Percentiles rank a stretch among this genome's conserved stretches.
phyloP scores from a whole-genome alignment of 768 basidiomycete species.

The Lepiota venenata region DNA sequence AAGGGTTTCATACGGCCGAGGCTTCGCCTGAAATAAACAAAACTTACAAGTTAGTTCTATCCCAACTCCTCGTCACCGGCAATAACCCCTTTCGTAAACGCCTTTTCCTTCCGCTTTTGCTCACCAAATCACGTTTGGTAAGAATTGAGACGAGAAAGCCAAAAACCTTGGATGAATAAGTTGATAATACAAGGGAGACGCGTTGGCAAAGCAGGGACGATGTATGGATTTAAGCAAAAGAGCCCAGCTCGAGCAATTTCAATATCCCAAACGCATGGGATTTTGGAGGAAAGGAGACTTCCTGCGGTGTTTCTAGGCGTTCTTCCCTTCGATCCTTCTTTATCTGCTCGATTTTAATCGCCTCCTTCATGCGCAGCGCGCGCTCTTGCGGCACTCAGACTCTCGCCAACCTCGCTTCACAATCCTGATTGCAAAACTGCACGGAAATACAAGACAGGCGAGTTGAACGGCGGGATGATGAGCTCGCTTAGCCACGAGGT shows the following conservation, averaged over 20 bases:
- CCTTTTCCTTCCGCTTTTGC: conserved; percentile 65
- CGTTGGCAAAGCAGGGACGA: conserved; percentile 29
- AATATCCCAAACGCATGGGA: conserved; percentile 12
- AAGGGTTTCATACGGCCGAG: too few relatives aligned
- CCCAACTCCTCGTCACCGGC: conserved; percentile 44
- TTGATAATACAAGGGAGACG: conserved; percentile 42
- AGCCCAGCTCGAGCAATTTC: conserved; percentile 22
- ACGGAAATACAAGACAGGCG: conserved; percentile 41
- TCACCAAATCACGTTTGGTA: conserved; percentile 74
- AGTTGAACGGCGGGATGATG: conserved; percentile 31
- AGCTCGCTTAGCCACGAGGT: conserved; percentile 24
- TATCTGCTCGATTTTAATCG: conserved; percentile 29
- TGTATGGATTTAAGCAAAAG: too few relatives aligned
- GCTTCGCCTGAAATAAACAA: too few relatives aligned
- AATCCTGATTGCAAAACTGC: conserved; percentile 55
- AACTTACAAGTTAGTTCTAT: conserved; percentile 39
- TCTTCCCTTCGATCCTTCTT: not conserved
- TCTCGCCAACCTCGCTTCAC: conserved; percentile 51
- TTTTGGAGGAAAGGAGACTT: too few relatives aligned
- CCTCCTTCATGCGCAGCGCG: conserved; percentile 45
- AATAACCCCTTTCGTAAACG: conserved; percentile 63
- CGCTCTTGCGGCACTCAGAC: conserved; percentile 49
- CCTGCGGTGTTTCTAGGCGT: too few relatives aligned
- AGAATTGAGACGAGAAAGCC: conserved; percentile 65
- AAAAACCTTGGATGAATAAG: conserved; percentile 67